phyloP scores from a whole-genome alignment of 140 eudicot genomes.

The Flaveria floridana region DNA sequence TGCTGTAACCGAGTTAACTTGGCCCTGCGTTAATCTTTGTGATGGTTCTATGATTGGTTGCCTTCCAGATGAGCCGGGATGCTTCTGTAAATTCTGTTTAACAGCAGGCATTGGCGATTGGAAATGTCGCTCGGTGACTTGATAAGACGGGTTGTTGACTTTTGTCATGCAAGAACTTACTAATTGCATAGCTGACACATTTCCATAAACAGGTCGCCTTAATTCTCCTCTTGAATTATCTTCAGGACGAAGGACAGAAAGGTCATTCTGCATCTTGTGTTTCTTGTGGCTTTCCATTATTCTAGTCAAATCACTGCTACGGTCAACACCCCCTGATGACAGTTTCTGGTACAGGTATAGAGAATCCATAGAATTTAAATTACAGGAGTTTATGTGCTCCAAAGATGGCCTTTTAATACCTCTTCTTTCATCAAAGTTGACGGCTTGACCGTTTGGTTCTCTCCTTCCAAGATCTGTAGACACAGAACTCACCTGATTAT shows the following conservation, averaged over 20 bases:
- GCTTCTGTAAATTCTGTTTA: slow-evolving; percentile 35
- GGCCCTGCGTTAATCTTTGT: slow-evolving; percentile 18
- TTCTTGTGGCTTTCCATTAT: slow-evolving; percentile 41
- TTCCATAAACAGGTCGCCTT: slow-evolving; percentile 27
- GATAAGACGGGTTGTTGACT: slow-evolving; percentile 27
- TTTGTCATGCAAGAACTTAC: slow-evolving; percentile 26
- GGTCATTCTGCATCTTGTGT: slow-evolving; percentile 36
- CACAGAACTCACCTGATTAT: slow-evolving; percentile 30
- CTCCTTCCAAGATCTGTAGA: slow-evolving; percentile 19
- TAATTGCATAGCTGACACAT: slow-evolving; percentile 32
- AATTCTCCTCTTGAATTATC: slow-evolving; percentile 28
- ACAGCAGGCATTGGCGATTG: slow-evolving; percentile 31
- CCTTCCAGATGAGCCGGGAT: slow-evolving; percentile 26
- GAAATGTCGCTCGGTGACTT: slow-evolving; percentile 21
- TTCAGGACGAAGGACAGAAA: slow-evolving; percentile 15
- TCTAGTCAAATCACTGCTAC: slow-evolving; percentile 22
- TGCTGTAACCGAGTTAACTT: slow-evolving; percentile 28
- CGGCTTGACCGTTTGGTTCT: slow-evolving; percentile 22
- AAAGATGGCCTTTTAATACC: slow-evolving; percentile 49
- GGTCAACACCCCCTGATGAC: slow-evolving; percentile 21
- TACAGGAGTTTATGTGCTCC: slow-evolving; percentile 35
- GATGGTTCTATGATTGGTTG: slow-evolving; percentile 18
- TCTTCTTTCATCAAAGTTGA: slow-evolving; percentile 38
- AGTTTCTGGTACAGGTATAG: slow-evolving; percentile 35
- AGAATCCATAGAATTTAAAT: slow-evolving; percentile 30